Conservation (phyloP, 1,284 basidiomycete genomes). For the Termitomyces sp. region DNA sequence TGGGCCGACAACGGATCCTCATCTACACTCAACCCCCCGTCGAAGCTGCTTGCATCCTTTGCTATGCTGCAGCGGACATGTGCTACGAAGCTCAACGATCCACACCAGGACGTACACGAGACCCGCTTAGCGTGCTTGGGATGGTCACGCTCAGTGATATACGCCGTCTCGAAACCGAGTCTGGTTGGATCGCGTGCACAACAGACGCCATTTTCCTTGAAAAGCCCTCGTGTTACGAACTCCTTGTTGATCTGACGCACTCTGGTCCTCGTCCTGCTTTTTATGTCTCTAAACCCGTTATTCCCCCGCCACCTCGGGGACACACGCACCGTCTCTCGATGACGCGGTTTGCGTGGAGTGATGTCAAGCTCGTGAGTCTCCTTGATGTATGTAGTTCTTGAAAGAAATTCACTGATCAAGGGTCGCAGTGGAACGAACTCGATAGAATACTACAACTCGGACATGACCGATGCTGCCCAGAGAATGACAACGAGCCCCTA, state of each 20-base stretch:
- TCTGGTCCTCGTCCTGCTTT: slow-evolving; percentile 60
- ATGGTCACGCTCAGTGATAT: slow-evolving; percentile 73
- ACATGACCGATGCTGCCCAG: slow-evolving; percentile 24
- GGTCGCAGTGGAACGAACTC: slow-evolving; percentile 63
- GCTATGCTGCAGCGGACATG: slow-evolving; percentile 67
- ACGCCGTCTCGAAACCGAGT: slow-evolving; percentile 59
- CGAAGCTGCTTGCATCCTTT: slow-evolving; percentile 70
- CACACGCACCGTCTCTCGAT: slow-evolving; percentile 51
- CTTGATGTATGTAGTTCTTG: neutral
- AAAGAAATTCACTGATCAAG: neutral
- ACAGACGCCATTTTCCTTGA: slow-evolving; percentile 79
- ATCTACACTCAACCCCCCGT: slow-evolving; percentile 76
- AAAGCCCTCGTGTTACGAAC: slow-evolving; percentile 69
- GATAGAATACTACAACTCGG: slow-evolving; percentile 60
- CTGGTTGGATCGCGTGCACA: slow-evolving; percentile 79
- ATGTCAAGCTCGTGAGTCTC: slow-evolving; percentile 58
- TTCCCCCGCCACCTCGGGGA: slow-evolving; percentile 30
- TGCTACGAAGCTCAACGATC: slow-evolving; percentile 48
- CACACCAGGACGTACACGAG: slow-evolving; percentile 28
- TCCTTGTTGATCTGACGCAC: slow-evolving; percentile 69
- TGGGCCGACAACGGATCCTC: slow-evolving; percentile 64
- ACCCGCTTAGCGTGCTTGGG: slow-evolving; percentile 63
- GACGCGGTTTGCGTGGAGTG: slow-evolving; percentile 75
- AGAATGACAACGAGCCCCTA: slow-evolving; percentile 16
- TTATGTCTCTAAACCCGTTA: slow-evolving; percentile 47